These are phyloP conservation scores for Geum urbanum DNA, from an alignment of 306 rosid genomes.

Conservation along the genomic window DNA sequence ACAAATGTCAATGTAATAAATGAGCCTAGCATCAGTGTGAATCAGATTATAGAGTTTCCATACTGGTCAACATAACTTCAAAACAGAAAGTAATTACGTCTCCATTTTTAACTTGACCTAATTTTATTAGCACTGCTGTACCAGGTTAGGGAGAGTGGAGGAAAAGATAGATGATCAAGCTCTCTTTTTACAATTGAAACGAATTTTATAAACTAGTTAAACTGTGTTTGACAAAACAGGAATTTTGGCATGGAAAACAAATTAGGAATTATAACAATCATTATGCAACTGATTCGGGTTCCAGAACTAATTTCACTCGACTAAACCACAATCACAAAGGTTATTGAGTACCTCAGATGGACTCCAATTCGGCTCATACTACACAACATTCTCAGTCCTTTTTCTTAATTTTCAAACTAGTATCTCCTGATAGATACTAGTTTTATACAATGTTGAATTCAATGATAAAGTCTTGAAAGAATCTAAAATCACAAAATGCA, in stretches of 20 bases:
- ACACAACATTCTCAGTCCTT: background rate
- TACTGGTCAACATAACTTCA: slow-evolving; percentile 1
- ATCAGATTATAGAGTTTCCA: background rate
- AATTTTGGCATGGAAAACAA: background rate
- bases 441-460: background rate
- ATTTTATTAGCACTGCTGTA: background rate
- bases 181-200: background rate
- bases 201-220: background rate
- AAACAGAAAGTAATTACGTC: background rate
- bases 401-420: no score
- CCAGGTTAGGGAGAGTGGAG: background rate
- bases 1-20: slow-evolving; percentile 24
- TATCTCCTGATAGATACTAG: background rate
- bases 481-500: background rate
- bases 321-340: slow-evolving; percentile 5
- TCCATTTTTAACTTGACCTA: background rate
- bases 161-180: background rate
- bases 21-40: slow-evolving; percentile 1
- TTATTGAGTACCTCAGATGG: background rate
- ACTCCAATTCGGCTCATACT: background rate
- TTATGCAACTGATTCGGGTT: background rate
- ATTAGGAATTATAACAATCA: background rate
- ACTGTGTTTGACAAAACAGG: background rate
- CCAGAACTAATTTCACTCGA: background rate
- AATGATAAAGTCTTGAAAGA: background rate